Base-by-base conservation (phyloP, 768 basidiomycete species). In the Gymnopilus dilepis region DNA sequence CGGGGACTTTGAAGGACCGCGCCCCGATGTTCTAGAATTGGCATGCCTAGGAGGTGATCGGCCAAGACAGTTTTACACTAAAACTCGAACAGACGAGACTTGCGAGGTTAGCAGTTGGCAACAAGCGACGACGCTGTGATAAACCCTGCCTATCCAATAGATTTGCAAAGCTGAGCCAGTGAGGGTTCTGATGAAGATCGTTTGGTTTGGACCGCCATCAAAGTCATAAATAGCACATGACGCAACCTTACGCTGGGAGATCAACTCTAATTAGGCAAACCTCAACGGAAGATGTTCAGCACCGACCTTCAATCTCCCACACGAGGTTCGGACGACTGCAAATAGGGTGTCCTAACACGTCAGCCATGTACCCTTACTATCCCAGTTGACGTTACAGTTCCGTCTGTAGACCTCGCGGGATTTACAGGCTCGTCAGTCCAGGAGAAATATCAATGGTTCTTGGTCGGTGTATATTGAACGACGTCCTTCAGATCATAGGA, bases 1-100 rank as follows among this genome's bases (percentile, higher is more conserved):
- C 77, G 77, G 77, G 70, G 74, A 61, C 68, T 71, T 40, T 59
- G 42, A 76, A 75, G 62, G 69, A 70, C 76, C 75, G 77, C 53
- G 58, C 59, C 58, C 50, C 68, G 64, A 64, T 63, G 53, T 48
- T 71, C 74, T 66, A 70, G 68, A 73, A 72, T 54, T 61, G 73
- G 69, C 48, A 69, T 57, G 22, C 31, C 58, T 12, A 33, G 47
- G 24, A 50, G 26, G 56, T 43, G 57, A 58, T 60, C 56, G 26
- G 58, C 28, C 37, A 42, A 45, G 31, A 45, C 26, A 24, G 15
- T 50, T 50, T 48, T 43, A 33, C 41, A 45, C 2, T 31, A 17
- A 50, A 50, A 50, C 47, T 31, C 30, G 47, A 50, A 50, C 47
- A 6, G 28, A 50, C 17, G 28, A 31, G 47, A 6, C 15, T 54